Evolutionary conservation across 2,329 filamentous ascomycete species (phyloP).

Genomic region (Lecanicillium sp.): DNA sequence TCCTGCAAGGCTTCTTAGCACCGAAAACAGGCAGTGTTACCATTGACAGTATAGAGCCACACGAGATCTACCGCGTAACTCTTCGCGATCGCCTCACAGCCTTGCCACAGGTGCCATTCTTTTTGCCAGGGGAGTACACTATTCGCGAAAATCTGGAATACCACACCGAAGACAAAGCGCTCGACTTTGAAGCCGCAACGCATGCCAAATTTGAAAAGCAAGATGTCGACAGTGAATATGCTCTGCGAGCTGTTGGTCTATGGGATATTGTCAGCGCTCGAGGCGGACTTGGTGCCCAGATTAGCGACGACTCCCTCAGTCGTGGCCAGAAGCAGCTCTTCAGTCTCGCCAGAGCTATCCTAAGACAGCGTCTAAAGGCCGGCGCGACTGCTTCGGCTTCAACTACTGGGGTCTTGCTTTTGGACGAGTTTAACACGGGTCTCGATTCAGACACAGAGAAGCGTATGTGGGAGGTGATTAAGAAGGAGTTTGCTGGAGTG

Average conservation of each 20-base stretch:
- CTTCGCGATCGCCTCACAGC: constrained; percentile 1
- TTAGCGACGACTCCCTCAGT: constrained; percentile 7
- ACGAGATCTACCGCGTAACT: background rate
- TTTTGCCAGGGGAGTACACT: constrained; percentile 4
- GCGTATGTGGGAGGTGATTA: constrained; percentile 17
- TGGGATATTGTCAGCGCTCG: constrained; percentile 2
- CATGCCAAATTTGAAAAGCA: background rate
- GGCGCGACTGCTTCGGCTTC: background rate
- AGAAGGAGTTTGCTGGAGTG: constrained; percentile 15
- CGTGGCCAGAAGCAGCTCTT: constrained; percentile 10
- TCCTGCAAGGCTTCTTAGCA: constrained; percentile 1
- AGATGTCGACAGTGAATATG: constrained; percentile 3
- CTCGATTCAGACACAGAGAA: constrained; percentile 20
- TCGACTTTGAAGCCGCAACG: background rate
- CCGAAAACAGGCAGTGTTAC: background rate
- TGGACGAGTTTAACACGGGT: constrained; percentile 16
- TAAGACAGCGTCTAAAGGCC: constrained; percentile 2
- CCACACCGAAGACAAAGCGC: background rate
- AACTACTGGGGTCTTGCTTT: background rate
- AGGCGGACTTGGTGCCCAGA: constrained; percentile 3
- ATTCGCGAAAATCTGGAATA: constrained; percentile 5
- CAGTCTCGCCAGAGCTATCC: constrained; percentile 7
- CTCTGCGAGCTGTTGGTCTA: constrained; percentile 3
- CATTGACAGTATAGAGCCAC: background rate
- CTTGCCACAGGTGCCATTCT: constrained; percentile 2